Conservation (phyloP, 2,329 filamentous ascomycete species). For the Penicillium thymicola region DNA sequence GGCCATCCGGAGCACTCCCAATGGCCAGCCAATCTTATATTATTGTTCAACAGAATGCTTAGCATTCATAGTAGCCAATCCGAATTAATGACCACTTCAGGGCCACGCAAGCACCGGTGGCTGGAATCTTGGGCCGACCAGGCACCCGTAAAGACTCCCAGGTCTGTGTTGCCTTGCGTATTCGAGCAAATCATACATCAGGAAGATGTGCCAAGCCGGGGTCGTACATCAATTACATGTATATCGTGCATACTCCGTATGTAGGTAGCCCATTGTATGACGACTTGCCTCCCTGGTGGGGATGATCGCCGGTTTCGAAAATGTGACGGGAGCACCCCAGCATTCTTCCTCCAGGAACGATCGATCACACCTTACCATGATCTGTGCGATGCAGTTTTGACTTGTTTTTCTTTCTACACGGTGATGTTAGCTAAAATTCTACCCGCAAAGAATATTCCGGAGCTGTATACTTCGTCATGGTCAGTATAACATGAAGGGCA, state of each 20-base stretch:
- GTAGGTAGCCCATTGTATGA: not conserved
- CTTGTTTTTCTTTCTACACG: not conserved
- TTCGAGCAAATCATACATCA: not conserved
- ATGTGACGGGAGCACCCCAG: constrained; percentile 14
- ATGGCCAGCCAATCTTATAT: constrained; percentile 9
- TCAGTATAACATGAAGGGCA: not conserved
- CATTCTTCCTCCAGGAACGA: constrained; percentile 15
- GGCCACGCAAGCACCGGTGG: constrained; percentile 22
- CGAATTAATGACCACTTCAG: not conserved
- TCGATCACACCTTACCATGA: not conserved
- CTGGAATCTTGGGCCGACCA: constrained; percentile 11
- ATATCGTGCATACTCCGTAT: not conserved
- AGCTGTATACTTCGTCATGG: not conserved
- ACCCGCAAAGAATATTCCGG: not conserved
- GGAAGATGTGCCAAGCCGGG: not conserved
- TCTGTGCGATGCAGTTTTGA: not conserved
- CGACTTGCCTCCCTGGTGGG: constrained; percentile 2
- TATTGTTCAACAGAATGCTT: constrained; percentile 20
- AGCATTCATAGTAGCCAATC: constrained; percentile 17
- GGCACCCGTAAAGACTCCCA: constrained; percentile 5
- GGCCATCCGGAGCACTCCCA: constrained; percentile 2
- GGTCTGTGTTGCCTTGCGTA: not conserved
- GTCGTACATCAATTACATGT: not conserved
- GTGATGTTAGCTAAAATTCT: not conserved
- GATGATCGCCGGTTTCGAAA: constrained; percentile 7